These are phyloP conservation scores for Ceratobasidium sp. DNA, from an alignment of 1,284 basidiomycete genomes.

Conservation along the genomic window DNA sequence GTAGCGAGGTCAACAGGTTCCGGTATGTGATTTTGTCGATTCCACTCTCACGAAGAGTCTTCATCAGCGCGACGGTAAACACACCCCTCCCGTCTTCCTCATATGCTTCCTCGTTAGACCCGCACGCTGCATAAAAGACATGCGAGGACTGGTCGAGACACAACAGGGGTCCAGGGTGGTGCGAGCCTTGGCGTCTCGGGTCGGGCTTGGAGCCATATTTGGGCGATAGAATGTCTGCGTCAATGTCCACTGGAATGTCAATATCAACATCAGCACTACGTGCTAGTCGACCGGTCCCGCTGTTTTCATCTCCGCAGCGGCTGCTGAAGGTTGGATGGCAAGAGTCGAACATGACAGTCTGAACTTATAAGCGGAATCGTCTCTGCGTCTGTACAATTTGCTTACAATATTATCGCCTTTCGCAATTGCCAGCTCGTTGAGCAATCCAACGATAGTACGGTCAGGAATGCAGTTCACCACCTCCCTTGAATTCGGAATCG, in stretches of 20 bases:
- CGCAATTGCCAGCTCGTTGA: background rate
- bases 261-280: background rate
- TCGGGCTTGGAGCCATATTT: no score
- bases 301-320: background rate
- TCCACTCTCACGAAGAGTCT: slow-evolving; percentile 58
- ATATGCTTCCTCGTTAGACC: background rate
- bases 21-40: slow-evolving; percentile 65
- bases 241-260: background rate
- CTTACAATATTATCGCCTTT: slow-evolving; percentile 18
- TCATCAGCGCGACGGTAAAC: slow-evolving; percentile 66
- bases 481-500: background rate
- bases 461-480: background rate
- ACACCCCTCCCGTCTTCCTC: slow-evolving; percentile 56
- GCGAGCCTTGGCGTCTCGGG: background rate
- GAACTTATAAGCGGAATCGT: background rate
- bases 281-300: background rate
- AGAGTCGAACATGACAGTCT: slow-evolving; percentile 9
- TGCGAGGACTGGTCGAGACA: background rate
- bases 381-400: background rate
- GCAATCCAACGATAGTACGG: background rate
- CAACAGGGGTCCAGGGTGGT: background rate
- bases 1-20: slow-evolving; percentile 56
- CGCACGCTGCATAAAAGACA: background rate
- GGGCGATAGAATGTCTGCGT: background rate
- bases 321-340: background rate